phyloP scores from a whole-genome alignment of 768 basidiomycete species.

The Hygrocybe punicea region DNA sequence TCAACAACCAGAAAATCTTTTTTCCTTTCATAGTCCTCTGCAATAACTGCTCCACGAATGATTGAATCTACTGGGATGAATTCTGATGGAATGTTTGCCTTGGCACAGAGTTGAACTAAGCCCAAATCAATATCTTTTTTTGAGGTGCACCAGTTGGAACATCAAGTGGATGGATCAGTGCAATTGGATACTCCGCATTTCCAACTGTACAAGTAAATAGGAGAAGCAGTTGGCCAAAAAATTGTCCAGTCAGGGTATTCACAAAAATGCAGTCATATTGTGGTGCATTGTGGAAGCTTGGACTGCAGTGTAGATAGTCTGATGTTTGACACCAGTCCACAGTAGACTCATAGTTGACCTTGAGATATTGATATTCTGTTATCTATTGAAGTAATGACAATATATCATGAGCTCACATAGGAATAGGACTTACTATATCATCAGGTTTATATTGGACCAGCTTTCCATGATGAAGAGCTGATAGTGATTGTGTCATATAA shows the following conservation, averaged over 20 bases:
- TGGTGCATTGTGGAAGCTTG: slow-evolving; percentile 23
- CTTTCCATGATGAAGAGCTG: background rate
- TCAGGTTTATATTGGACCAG: background rate
- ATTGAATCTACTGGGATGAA: slow-evolving; percentile 30
- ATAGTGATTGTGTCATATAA: slow-evolving; percentile 19
- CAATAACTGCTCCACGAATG: slow-evolving; percentile 26
- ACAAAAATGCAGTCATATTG: slow-evolving; percentile 30
- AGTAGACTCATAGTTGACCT: slow-evolving; percentile 25
- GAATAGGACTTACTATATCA: background rate
- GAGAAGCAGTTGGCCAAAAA: slow-evolving; percentile 22
- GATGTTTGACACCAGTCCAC: slow-evolving; percentile 27
- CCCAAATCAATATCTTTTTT: slow-evolving; percentile 23
- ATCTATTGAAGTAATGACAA: slow-evolving; percentile 16
- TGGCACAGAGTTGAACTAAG: slow-evolving; percentile 15
- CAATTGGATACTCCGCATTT: slow-evolving; percentile 10
- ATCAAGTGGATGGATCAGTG: slow-evolving; percentile 23
- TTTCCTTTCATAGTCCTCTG: slow-evolving; percentile 13
- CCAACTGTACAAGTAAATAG: slow-evolving; percentile 21
- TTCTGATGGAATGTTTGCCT: slow-evolving; percentile 6
- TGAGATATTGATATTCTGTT: slow-evolving; percentile 22
- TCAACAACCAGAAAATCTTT: slow-evolving; percentile 29
- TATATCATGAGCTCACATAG: slow-evolving; percentile 2
- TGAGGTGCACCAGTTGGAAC: slow-evolving; percentile 1
- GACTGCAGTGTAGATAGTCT: slow-evolving; percentile 31
- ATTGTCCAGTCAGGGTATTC: slow-evolving; percentile 9